phyloP scores from a whole-genome alignment of 192 early-diverging fungal species.

The Backusella westeae region DNA sequence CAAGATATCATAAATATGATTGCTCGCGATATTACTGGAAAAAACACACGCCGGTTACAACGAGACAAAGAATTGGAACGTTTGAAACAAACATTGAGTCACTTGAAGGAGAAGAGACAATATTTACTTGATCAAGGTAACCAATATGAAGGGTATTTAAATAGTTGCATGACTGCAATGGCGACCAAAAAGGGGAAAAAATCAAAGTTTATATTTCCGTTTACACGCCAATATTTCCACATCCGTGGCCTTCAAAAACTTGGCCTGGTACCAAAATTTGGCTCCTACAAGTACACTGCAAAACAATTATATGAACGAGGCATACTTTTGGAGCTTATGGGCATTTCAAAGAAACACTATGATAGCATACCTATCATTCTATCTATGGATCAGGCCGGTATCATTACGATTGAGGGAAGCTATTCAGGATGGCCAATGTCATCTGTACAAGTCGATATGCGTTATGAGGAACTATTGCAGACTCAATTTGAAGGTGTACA shows the following conservation, averaged over 20 bases:
- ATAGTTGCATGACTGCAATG: constrained; percentile 86
- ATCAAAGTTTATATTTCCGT: constrained; percentile 71
- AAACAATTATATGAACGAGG: constrained; percentile 91
- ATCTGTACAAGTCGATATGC: constrained; percentile 73
- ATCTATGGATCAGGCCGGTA: constrained; percentile 88
- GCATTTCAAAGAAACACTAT: constrained; percentile 80
- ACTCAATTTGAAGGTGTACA: constrained; percentile 91
- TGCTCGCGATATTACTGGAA: constrained; percentile 90
- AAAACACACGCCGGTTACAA: constrained; percentile 80
- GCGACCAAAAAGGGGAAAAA: constrained; percentile 66
- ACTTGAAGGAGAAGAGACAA: constrained; percentile 79
- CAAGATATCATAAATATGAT: constrained; percentile 94
- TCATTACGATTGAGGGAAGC: constrained; percentile 87
- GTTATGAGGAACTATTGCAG: constrained; percentile 94
- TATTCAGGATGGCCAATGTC: constrained; percentile 72
- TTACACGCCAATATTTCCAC: constrained; percentile 97
- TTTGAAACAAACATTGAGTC: constrained; percentile 74
- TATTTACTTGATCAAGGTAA: constrained; percentile 87
- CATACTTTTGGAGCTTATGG: constrained; percentile 84
- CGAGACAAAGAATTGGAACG: constrained; percentile 69
- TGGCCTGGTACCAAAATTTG: constrained; percentile 93
- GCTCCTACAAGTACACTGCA: constrained; percentile 98
- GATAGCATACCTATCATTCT: constrained; percentile 88
- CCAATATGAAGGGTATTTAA: constrained; percentile 90
- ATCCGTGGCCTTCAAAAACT: constrained; percentile 80